These are phyloP conservation scores for Beauveria brongniartii DNA, from an alignment of 2,329 filamentous ascomycete species.

Conservation along the genomic window DNA sequence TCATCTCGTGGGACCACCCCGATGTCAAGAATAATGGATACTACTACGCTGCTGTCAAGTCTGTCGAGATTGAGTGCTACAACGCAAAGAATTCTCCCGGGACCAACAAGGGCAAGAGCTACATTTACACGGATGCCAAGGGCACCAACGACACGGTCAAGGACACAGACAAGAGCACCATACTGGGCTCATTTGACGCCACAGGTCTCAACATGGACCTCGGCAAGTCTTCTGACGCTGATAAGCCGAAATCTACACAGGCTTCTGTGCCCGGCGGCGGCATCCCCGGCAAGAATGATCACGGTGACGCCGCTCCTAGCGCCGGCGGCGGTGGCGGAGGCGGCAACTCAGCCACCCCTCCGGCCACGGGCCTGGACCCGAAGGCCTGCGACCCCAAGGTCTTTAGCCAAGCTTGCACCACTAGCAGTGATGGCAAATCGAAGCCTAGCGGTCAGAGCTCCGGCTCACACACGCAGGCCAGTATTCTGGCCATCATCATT, in stretches of 20 bases:
- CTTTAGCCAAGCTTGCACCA: slow-evolving; percentile 34
- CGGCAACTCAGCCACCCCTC: slow-evolving; percentile 14
- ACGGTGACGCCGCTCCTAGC: slow-evolving; percentile 14
- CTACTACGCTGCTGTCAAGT: slow-evolving; percentile 74
- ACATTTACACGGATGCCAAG: slow-evolving; percentile 59
- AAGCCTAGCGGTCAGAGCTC: slow-evolving; percentile 21
- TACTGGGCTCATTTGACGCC: slow-evolving; percentile 72
- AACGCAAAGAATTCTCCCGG: slow-evolving; percentile 55
- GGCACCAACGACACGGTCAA: slow-evolving; percentile 71
- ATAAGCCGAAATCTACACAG: slow-evolving; percentile 13
- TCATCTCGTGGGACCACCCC: slow-evolving; percentile 72
- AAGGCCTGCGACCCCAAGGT: slow-evolving; percentile 26
- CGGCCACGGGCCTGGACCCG: slow-evolving; percentile 1
- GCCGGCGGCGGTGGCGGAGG: slow-evolving; percentile 17
- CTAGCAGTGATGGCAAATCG: slow-evolving; percentile 14
- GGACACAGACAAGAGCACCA: slow-evolving; percentile 65
- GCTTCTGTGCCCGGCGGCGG: slow-evolving; percentile 24
- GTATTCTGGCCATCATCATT: slow-evolving; percentile 30
- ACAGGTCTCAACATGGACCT: slow-evolving; percentile 67
- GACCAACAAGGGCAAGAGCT: slow-evolving; percentile 59
- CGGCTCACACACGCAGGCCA: slow-evolving; percentile 25
- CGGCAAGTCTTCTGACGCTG: slow-evolving; percentile 23
- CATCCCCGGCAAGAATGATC: slow-evolving; percentile 18
- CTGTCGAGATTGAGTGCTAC: slow-evolving; percentile 82
- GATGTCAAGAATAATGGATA: slow-evolving; percentile 73